A percentile compares a stretch with the other conserved stretches of the same genome.
These are phyloP conservation scores for Metschnikowia henanensis DNA, from an alignment of 805 yeast species.

Conservation along the genomic window DNA sequence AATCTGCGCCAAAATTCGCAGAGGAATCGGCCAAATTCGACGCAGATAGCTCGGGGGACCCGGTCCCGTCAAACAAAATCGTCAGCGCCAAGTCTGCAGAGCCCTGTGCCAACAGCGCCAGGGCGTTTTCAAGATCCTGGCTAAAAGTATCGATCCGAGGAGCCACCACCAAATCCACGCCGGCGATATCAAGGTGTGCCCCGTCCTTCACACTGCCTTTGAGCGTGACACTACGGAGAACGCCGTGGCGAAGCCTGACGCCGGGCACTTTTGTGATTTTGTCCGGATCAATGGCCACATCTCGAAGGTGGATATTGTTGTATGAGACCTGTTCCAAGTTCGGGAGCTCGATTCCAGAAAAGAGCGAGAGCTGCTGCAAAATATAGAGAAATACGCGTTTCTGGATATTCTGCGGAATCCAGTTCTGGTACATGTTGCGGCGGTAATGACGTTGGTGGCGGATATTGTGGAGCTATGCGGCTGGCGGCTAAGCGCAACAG, in stretches of 20 bases:
- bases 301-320: conserved; percentile 49
- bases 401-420: conserved; percentile 88
- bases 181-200: conserved; percentile 57
- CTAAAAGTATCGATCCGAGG: conserved; percentile 32
- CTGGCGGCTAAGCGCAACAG: not conserved
- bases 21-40: not conserved
- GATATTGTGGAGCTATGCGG: not conserved
- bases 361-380: conserved; percentile 75
- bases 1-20: not conserved
- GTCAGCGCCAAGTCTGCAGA: conserved; percentile 73
- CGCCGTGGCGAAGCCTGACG: conserved; percentile 59
- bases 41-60: not conserved
- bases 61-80: conserved; percentile 35
- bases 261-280: conserved; percentile 66
- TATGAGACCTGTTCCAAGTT: conserved; percentile 76
- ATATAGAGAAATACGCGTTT: conserved; percentile 78
- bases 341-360: conserved; percentile 79
- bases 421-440: conserved; percentile 26
- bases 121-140: conserved; percentile 31
- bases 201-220: conserved; percentile 71
- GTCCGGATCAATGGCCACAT: conserved; percentile 72
- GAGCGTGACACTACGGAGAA: conserved; percentile 52
- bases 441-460: not conserved
- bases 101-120: conserved; percentile 65
- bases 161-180: conserved; percentile 46